Base-by-base conservation (phyloP, 306 rosid genomes). In the Vigna unguiculata region DNA sequence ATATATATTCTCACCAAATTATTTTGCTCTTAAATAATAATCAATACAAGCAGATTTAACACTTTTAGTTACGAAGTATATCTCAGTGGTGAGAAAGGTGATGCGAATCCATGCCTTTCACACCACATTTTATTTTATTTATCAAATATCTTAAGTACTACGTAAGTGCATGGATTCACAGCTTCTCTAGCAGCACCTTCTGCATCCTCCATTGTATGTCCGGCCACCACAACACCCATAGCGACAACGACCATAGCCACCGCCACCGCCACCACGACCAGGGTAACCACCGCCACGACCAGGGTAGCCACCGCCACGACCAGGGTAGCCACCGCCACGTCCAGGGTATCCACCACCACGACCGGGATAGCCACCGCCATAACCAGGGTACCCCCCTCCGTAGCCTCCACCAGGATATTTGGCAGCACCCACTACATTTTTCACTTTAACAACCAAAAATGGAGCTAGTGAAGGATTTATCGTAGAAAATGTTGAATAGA, bases 181-280 rank as follows among this genome's bases (percentile, higher is more conserved):
- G 73, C 86, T 84, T 89, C 86, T 58, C 80, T 70, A 63, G 81
- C 97, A 87, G 78, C 97, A 87, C 82, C 84, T 54, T 36, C 25
- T 9, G 59, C 93, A 79, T 2, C 60, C 66, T 15, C 69, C 58
- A 7, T 83, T 74, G 30, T 78, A 77, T 24, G 28, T 28, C 20
- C 63, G 38, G 1, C 71, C 52, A 22, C 86, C 70, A 60, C 93
- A 86, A 30, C 95, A 80, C 0, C 89, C 88, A 67, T 86, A 22
- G 24, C 83, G 48, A 77, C 97, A 84, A 2, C 6, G 38, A 0
- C 20, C 52, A 4, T 47, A 47, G 7, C 53, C 53, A 2, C 53
- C 64, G 5, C 47, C 47, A 49, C 76, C 55, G 0, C 72, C 79
- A 17, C 74, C 75, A 0, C 16, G 28, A 1, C 79, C 80, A 1